Evolutionary conservation across 805 yeast genomes (phyloP).

Genomic region (Yarrowia osloensis): DNA sequence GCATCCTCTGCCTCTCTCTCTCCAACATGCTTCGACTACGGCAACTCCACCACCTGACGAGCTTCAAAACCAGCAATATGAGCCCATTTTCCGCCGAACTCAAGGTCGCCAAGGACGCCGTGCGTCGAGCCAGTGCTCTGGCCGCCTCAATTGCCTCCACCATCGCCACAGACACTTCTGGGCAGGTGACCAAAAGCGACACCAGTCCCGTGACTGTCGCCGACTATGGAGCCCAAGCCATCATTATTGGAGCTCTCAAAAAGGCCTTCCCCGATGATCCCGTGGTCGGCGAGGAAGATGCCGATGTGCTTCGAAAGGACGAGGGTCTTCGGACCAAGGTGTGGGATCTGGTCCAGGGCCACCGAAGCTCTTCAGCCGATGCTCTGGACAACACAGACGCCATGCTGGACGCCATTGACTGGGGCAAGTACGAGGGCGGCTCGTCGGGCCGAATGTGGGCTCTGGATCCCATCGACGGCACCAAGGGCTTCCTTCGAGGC

Average conservation of each 20-base stretch:
- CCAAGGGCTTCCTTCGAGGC: constrained; percentile 92
- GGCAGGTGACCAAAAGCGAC: constrained; percentile 70
- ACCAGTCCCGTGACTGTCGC: constrained; percentile 94
- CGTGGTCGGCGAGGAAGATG: constrained; percentile 93
- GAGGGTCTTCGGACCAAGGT: constrained; percentile 55
- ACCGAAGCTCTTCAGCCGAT: constrained; percentile 44
- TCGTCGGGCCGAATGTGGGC: constrained; percentile 88
- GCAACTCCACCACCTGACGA: constrained; percentile 15
- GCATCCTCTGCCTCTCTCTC: background rate
- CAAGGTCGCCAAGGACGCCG: constrained; percentile 83
- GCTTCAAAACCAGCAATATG: background rate
- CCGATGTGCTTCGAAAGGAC: constrained; percentile 62
- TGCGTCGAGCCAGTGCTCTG: constrained; percentile 77
- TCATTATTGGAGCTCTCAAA: constrained; percentile 79
- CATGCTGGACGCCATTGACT: constrained; percentile 68
- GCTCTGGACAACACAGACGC: constrained; percentile 46
- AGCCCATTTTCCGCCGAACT: constrained; percentile 61
- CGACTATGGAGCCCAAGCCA: constrained; percentile 94
- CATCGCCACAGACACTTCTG: constrained; percentile 40
- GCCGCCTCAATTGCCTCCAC: constrained; percentile 63
- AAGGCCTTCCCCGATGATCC: constrained; percentile 80
- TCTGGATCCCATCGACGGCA: constrained; percentile 96
- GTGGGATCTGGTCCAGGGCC: constrained; percentile 53
- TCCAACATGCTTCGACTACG: constrained; percentile 17
- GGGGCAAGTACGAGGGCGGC: constrained; percentile 82